Evolutionary conservation across 176 grass and related monocot genomes (phyloP).

Genomic region (Bolboschoenus planiculmis): DNA sequence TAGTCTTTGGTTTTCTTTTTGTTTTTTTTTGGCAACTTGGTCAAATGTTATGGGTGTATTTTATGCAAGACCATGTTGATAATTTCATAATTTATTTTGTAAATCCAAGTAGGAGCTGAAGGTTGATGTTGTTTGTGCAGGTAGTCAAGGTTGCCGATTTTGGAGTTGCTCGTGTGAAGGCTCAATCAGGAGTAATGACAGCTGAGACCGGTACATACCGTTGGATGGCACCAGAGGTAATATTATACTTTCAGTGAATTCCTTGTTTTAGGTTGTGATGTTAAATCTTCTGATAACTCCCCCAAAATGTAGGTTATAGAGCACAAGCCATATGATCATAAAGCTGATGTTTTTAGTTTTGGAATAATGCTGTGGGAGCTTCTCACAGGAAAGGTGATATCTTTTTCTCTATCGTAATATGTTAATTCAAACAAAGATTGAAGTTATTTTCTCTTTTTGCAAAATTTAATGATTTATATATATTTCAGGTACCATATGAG

Average conservation of each 20-base stretch:
- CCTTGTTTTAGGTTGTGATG: neutral
- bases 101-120: neutral
- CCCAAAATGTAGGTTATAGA: constrained; percentile 71
- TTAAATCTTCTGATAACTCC: neutral
- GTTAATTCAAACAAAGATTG: constrained; percentile 4
- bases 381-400: constrained; percentile 84
- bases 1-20: neutral
- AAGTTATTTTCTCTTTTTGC: neutral
- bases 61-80: neutral
- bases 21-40: neutral
- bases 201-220: constrained; percentile 99
- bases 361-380: constrained; percentile 98
- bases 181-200: constrained; percentile 97
- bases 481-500: constrained; percentile 79
- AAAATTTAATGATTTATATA: constrained; percentile 13
- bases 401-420: neutral
- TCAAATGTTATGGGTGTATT: neutral
- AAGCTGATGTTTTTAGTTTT: constrained; percentile 99
- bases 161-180: constrained; percentile 94
- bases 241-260: neutral
- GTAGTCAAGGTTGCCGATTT: constrained; percentile 98
- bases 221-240: constrained; percentile 99
- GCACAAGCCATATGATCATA: constrained; percentile 98
- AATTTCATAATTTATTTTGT: neutral
- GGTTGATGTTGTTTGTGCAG: constrained; percentile 28